Evolutionary conservation across 2,329 filamentous ascomycete genomes (phyloP).

Genomic region (Ophiocordyceps australis): DNA sequence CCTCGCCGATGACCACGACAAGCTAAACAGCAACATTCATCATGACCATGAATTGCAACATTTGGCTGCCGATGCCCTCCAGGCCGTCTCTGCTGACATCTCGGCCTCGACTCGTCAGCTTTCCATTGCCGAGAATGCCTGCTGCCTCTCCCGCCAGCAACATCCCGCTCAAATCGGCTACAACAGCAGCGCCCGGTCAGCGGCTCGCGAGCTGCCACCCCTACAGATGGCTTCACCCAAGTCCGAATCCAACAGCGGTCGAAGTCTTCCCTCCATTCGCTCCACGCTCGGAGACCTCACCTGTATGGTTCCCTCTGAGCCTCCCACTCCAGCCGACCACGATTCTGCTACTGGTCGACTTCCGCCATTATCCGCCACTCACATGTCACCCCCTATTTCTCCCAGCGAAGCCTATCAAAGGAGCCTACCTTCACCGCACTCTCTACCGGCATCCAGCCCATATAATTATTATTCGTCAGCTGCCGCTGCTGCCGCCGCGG

Average conservation of each 20-base stretch:
- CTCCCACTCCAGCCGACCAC: constrained; percentile 11
- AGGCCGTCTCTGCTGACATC: constrained; percentile 10
- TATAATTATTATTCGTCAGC: constrained; percentile 18
- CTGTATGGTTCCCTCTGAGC: constrained; percentile 11
- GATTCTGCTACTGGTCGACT: constrained; percentile 12
- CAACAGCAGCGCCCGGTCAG: constrained; percentile 6
- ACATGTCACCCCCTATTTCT: constrained; percentile 27
- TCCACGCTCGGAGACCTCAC: constrained; percentile 17
- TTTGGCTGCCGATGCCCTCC: constrained; percentile 13
- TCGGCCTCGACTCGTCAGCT: constrained; percentile 12
- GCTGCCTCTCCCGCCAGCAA: constrained; percentile 1
- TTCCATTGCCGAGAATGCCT: constrained; percentile 14
- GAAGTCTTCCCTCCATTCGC: constrained; percentile 19
- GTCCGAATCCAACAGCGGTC: constrained; percentile 15
- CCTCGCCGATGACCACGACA: constrained; percentile 26
- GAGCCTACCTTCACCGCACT: constrained; percentile 27
- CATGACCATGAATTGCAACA: constrained; percentile 9
- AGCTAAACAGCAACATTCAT: constrained; percentile 19
- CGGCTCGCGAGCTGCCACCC: constrained; percentile 15
- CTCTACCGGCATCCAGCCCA: constrained; percentile 18
- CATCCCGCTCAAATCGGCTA: constrained; percentile 2
- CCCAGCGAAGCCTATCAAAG: constrained; percentile 26
- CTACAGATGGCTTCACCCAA: constrained; percentile 17
- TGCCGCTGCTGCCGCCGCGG: no score
- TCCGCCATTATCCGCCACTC: constrained; percentile 10